Percentiles rank a stretch among this genome's conserved stretches.
Evolutionary conservation across 306 rosid genomes (phyloP).

Genomic region (Glycine soja): DNA sequence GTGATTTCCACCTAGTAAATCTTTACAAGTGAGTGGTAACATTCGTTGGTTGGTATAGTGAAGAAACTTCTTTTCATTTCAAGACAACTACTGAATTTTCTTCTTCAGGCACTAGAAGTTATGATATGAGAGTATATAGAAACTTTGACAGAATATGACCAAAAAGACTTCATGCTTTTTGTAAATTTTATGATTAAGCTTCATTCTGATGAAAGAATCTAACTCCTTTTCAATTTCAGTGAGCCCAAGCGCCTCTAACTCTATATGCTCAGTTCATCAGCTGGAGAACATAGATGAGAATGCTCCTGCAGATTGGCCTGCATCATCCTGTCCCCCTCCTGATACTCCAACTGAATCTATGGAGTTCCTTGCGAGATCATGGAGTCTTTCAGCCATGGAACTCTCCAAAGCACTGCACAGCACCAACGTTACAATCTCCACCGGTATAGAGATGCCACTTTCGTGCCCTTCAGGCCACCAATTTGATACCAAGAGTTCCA

Average conservation of each 20-base stretch:
- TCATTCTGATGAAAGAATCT: constrained; percentile 36
- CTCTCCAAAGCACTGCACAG: constrained; percentile 81
- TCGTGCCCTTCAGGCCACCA: constrained; percentile 48
- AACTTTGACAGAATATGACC: constrained; percentile 7
- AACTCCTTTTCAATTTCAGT: constrained; percentile 55
- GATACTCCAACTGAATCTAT: constrained; percentile 96
- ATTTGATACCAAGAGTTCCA: constrained; percentile 44
- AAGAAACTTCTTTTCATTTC: constrained; percentile 19
- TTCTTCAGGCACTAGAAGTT: not conserved
- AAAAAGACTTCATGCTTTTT: constrained; percentile 11
- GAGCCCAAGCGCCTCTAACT: constrained; percentile 55
- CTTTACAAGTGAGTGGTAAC: constrained; percentile 52
- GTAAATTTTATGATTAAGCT: constrained; percentile 6
- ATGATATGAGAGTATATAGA: not conserved
- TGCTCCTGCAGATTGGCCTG: constrained; percentile 56
- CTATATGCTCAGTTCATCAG: constrained; percentile 64
- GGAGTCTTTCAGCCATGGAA: constrained; percentile 94
- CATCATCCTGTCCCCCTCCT: constrained; percentile 62
- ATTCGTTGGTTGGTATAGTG: constrained; percentile 6
- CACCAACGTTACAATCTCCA: constrained; percentile 51
- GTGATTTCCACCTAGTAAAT: constrained; percentile 35
- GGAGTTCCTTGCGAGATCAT: constrained; percentile 96
- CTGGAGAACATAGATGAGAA: constrained; percentile 87
- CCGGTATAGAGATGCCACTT: constrained; percentile 53
- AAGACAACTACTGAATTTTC: constrained; percentile 14